Base-by-base conservation (phyloP, 441 rosid genomes). In the Brassica hybrid region DNA sequence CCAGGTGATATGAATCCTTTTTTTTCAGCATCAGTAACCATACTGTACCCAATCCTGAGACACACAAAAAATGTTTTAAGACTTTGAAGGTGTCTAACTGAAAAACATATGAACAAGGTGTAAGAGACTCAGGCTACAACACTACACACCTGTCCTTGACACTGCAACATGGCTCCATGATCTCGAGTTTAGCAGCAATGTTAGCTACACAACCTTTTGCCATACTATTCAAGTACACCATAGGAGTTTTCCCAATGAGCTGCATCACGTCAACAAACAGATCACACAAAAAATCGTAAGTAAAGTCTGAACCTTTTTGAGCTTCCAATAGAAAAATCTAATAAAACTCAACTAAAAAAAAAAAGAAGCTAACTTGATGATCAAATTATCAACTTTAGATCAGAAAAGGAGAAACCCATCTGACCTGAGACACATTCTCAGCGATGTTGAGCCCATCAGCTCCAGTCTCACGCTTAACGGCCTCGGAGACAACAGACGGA, bases 161-260 rank as follows among this genome's bases (percentile, higher is more conserved):
- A 84, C 98, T 94, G 88, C 94, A 94, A 67, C 99, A 94, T 45
- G 98, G 99, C 80, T 94, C 98, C 97, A 93, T 94, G 74, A 87
- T 93, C 87, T 94, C 99, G 69, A 94, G 97, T 81, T 94, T 94
- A 79, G 94, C 99, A 68, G 97, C 98, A 75, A 94, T 81, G 70
- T 83, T 91, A 3, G 99, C 94, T 3, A 85, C 90, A 81, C 88
- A 88, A n/a, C 93, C 98, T 68, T 93, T 94, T 21, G 86, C 91
- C 57, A 94, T 88, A 27, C 85, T 93, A 79, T 94, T 94, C 76
- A 94, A 86, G 80, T 88, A 92, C 58, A 94, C 97, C 98, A 94
- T 94, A 16, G 98, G 98, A 18, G 97, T 94, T 78, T 88, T 92
- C 75, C 97, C 99, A 74, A 94, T 93, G 62, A 94, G 94, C 98